Base-by-base conservation (phyloP, 257 asterid species). In the Ilex asprella region DNA sequence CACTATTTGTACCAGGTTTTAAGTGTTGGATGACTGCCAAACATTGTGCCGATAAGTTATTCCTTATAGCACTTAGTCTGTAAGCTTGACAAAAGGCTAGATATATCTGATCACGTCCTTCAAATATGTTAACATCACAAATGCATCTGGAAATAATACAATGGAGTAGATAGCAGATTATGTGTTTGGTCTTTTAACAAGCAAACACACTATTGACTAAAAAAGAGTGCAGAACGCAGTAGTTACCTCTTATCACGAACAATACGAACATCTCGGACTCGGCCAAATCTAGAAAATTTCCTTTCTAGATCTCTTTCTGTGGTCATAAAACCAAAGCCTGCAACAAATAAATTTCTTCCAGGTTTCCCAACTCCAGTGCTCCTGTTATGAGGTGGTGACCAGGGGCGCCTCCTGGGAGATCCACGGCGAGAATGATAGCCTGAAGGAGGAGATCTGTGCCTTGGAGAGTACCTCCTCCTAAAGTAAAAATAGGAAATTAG, bases 231-330 rank as follows among this genome's bases (percentile, higher is more conserved):
- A 50, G 35, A 11, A 8, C 32, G 30, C 15, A 51, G 12, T 31
- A 51, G 12, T 31, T 60, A 73, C 76, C 79, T 66, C 55, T 54
- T 70, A 62, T 70, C 73, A 2, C 76, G 76, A 30, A 75, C 67
- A 29, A 72, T 52, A 13, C 69, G 72, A 39, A 66, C 68, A 39
- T 66, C 62, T 9, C 53, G 49, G 13, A 72, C 72, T 2, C 15
- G 39, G 21, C 77, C 77, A 72, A 56, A 75, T 58, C 56, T 46
- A 41, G 76, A 75, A 50, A 75, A 75, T 66, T 75, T 75, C 54
- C 65, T 62, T 56, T 57, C 61, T 12, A 75, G 58, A 61, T 75
- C 76, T 58, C 67, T 61, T 75, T 75, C 76, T 27, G 69, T 70
- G 15, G 73, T 70, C 1, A 39, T 56, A 55, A 65, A 66, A 10